These are phyloP conservation scores for Stagonosporopsis vannaccii DNA, from an alignment of 2,329 filamentous ascomycete genomes.

Conservation along the genomic window DNA sequence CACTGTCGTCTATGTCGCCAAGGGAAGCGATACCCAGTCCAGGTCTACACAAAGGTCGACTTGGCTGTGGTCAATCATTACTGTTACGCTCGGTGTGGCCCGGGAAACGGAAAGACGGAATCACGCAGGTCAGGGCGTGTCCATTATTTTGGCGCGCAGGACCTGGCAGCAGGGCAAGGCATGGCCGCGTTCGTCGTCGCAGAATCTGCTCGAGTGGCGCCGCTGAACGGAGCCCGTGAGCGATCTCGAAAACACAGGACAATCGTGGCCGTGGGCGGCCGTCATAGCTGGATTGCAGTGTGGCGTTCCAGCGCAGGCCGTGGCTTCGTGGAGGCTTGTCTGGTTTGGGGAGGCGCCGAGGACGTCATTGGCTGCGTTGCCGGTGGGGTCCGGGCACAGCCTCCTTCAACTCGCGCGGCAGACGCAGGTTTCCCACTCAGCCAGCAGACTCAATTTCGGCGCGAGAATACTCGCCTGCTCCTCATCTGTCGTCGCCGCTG, in stretches of 20 bases:
- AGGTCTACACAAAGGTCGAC: neutral
- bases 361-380: conserved; percentile 5
- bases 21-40: too few relatives aligned
- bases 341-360: neutral
- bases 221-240: neutral
- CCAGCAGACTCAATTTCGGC: conserved; percentile 13
- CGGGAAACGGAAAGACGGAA: conserved; percentile 16
- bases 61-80: neutral
- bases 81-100: neutral
- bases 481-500: neutral
- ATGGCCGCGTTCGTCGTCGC: conserved; percentile 7
- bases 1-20: too few relatives aligned
- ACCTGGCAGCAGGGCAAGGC: neutral
- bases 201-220: conserved; percentile 12
- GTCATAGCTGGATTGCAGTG: conserved; percentile 2
- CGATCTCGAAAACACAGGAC: conserved; percentile 6
- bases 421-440: conserved; percentile 16
- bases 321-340: neutral
- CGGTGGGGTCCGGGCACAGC: conserved; percentile 6
- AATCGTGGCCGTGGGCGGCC: conserved; percentile 7
- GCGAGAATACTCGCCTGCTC: conserved; percentile 6
- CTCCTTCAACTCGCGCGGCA: conserved; percentile 17
- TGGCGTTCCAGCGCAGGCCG: conserved; percentile 2
- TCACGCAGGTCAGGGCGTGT: neutral
- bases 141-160: conserved; percentile 3